Evolutionary conservation across 305 asterid genomes (phyloP).

Genomic region (Withania somnifera): DNA sequence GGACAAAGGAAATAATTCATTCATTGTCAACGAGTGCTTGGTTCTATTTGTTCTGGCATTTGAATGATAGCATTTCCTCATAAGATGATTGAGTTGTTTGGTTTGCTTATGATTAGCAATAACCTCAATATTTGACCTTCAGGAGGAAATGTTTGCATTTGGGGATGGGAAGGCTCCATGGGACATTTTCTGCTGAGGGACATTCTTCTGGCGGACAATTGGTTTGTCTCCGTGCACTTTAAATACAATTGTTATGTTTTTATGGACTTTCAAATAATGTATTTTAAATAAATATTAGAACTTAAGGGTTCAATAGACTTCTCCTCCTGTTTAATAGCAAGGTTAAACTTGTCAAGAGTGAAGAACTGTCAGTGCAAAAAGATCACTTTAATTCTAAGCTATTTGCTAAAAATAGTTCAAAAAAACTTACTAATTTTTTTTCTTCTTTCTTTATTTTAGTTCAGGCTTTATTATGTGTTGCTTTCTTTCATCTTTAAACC

Average conservation of each 20-base stretch:
- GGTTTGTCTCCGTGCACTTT: conserved; percentile 35
- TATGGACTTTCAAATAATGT: not conserved
- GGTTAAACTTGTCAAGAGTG: not conserved
- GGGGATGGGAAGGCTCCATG: conserved; percentile 99
- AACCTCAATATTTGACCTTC: conserved; percentile 7
- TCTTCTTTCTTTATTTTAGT: not conserved
- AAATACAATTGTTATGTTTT: not conserved
- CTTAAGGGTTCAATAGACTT: not conserved
- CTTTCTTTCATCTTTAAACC: not conserved
- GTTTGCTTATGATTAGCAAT: not conserved
- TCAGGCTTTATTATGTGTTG: not conserved
- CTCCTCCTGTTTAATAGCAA: not conserved
- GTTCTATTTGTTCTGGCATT: not conserved
- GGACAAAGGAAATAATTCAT: no score
- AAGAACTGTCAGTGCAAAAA: not conserved
- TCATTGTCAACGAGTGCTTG: not conserved
- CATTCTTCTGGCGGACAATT: conserved; percentile 96
- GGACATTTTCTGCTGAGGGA: conserved; percentile 78
- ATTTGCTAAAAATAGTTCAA: not conserved
- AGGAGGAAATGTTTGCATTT: conserved; percentile 73
- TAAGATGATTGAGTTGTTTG: not conserved
- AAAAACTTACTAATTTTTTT: not conserved
- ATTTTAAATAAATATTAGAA: not conserved
- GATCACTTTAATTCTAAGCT: not conserved
- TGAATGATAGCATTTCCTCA: not conserved